Evolutionary conservation across 306 rosid species (phyloP).

Genomic region (Aeschynomene evenia): DNA sequence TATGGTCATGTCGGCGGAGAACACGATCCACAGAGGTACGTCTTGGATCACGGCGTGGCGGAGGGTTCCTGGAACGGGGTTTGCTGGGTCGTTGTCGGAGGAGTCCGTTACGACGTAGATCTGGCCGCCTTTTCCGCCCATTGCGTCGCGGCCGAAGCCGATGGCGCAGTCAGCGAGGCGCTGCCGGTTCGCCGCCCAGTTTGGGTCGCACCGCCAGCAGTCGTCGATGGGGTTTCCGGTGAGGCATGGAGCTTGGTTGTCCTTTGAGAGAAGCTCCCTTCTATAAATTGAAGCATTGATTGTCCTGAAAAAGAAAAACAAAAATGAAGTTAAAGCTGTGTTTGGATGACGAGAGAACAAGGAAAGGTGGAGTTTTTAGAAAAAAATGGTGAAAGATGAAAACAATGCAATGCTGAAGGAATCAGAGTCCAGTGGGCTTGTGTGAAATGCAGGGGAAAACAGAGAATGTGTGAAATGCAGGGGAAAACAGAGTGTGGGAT

Average conservation of each 20-base stretch:
- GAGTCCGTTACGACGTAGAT: constrained; percentile 88
- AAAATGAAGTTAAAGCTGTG: constrained; percentile 20
- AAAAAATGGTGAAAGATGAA: not conserved
- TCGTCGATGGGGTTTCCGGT: constrained; percentile 93
- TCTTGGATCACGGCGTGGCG: constrained; percentile 93
- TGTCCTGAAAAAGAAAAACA: constrained; percentile 42
- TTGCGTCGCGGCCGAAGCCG: constrained; percentile 77
- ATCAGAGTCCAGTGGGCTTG: not conserved
- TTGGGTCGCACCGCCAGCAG: constrained; percentile 80
- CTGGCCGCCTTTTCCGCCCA: constrained; percentile 94
- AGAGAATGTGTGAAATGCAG: not conserved
- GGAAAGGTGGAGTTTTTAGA: not conserved
- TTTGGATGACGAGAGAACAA: constrained; percentile 30
- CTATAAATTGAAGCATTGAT: constrained; percentile 62
- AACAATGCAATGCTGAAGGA: not conserved
- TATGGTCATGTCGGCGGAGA: constrained; percentile 73
- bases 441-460: not conserved
- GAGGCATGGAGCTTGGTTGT: constrained; percentile 44
- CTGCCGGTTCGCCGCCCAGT: constrained; percentile 73
- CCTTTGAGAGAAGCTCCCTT: constrained; percentile 49
- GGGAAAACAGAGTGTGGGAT: not conserved
- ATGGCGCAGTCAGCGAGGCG: constrained; percentile 85
- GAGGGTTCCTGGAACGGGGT: constrained; percentile 87
- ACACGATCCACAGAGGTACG: constrained; percentile 85
- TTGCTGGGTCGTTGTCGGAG: constrained; percentile 69